Evolutionary conservation across 1,139 yeast species (phyloP).

Genomic region (Candida sanyaensis): DNA sequence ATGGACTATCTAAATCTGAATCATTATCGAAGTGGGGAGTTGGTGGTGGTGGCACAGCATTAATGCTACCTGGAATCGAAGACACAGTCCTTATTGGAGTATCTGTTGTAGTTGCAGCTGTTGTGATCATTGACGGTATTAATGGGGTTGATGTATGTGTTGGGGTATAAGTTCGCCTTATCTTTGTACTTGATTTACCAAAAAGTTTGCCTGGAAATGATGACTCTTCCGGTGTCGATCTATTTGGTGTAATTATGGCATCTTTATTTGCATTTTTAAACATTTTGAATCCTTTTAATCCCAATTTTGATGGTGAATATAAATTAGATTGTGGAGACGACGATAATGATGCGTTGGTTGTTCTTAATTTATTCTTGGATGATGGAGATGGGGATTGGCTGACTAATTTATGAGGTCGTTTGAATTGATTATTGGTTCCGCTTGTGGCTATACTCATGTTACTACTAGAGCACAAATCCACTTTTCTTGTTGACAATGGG

Average conservation of each 20-base stretch:
- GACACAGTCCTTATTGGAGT: neutral
- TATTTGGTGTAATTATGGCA: conserved; percentile 36
- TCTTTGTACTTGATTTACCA: conserved; percentile 16
- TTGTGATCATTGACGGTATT: conserved; percentile 15
- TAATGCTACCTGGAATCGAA: no score
- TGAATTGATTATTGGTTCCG: conserved; percentile 36
- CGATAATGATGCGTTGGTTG: neutral
- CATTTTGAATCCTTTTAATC: conserved; percentile 34
- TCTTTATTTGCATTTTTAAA: conserved; percentile 34
- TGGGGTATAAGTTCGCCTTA: conserved; percentile 15
- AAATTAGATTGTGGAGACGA: conserved; percentile 17
- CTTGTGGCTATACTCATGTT: conserved; percentile 12
- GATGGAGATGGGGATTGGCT: conserved; percentile 50
- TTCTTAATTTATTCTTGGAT: conserved; percentile 17
- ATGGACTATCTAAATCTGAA: conserved; percentile 33
- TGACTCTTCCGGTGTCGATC: conserved; percentile 21
- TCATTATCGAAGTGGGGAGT: conserved; percentile 25
- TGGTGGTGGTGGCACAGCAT: neutral
- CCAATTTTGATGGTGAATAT: conserved; percentile 35
- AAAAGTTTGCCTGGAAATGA: conserved; percentile 19
- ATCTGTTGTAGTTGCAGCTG: conserved; percentile 18
- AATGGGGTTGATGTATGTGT: conserved; percentile 15
- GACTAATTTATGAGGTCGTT: conserved; percentile 49
- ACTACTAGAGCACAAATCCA: conserved; percentile 2
- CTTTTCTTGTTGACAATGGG: conserved; percentile 8